These are phyloP conservation scores for Aureobasidium sp. DNA, from an alignment of 2,329 filamentous ascomycete genomes.

Conservation along the genomic window DNA sequence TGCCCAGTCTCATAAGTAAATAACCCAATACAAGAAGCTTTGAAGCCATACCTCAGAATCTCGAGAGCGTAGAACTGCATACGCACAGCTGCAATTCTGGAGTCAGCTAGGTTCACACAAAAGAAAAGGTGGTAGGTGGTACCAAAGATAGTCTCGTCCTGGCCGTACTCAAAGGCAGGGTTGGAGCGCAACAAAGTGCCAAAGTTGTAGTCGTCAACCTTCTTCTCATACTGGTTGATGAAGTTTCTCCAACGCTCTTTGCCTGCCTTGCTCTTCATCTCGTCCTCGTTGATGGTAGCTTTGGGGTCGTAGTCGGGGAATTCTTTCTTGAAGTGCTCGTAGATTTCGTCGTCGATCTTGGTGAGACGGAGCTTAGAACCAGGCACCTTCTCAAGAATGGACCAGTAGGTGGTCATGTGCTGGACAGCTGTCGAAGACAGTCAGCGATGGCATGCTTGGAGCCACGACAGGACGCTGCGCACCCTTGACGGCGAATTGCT, in stretches of 20 bases:
- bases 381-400: constrained; percentile 81
- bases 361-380: constrained; percentile 87
- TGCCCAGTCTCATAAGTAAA: constrained; percentile 28
- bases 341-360: constrained; percentile 91
- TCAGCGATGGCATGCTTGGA: background rate
- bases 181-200: constrained; percentile 82
- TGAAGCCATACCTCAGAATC: constrained; percentile 53
- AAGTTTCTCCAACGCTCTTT: constrained; percentile 95
- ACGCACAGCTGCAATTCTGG: constrained; percentile 45
- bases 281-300: constrained; percentile 74
- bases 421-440: constrained; percentile 59
- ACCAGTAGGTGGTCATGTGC: constrained; percentile 96
- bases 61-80: constrained; percentile 83
- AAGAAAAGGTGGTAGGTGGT: constrained; percentile 25
- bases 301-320: constrained; percentile 91
- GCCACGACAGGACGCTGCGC: constrained; percentile 16
- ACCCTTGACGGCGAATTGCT: constrained; percentile 98
- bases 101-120: constrained; percentile 3
- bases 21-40: background rate
- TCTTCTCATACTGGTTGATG: constrained; percentile 89
- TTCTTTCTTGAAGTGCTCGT: constrained; percentile 75
- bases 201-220: constrained; percentile 95
- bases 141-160: constrained; percentile 91
- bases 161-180: constrained; percentile 74
- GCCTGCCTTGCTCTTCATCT: constrained; percentile 95